These are phyloP conservation scores for Cicer yamashitae DNA, from an alignment of 306 rosid species.

Conservation along the genomic window DNA sequence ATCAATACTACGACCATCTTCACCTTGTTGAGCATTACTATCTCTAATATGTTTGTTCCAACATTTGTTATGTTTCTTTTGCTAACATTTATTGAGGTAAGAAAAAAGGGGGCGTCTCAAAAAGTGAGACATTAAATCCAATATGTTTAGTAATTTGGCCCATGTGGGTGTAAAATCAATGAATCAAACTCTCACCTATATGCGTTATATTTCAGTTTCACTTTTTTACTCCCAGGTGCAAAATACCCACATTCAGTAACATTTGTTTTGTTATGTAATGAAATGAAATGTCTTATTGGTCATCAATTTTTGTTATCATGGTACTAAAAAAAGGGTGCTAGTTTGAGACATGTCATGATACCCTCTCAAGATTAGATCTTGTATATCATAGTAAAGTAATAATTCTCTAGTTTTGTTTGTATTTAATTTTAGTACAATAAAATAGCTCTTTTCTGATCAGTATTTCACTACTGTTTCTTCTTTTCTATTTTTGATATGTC, in stretches of 20 bases:
- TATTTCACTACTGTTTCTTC: not conserved
- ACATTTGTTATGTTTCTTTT: conserved; percentile 21
- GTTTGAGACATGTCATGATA: conserved; percentile 41
- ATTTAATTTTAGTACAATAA: conserved; percentile 39
- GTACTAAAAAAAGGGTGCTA: conserved; percentile 39
- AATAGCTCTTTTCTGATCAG: not conserved
- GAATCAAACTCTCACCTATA: conserved; percentile 48
- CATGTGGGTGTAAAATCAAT: conserved; percentile 47
- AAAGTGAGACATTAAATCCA: conserved; percentile 48
- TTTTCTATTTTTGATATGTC: conserved; percentile 44
- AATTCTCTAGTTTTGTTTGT: conserved; percentile 53
- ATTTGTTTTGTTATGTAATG: conserved; percentile 51
- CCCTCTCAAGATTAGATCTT: conserved; percentile 44
- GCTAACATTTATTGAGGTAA: not conserved
- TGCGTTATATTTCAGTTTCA: conserved; percentile 42
- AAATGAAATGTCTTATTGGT: conserved; percentile 33
- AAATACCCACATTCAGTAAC: conserved; percentile 54
- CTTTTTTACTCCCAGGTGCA: conserved; percentile 37
- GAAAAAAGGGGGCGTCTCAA: conserved; percentile 14
- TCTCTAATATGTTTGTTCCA: conserved; percentile 38
- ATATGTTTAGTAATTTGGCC: conserved; percentile 45
- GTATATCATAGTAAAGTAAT: conserved; percentile 37
- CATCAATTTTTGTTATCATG: conserved; percentile 38
- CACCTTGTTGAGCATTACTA: conserved; percentile 7
- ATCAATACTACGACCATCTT: conserved; percentile 13